Conservation (phyloP, 495 filamentous ascomycete genomes). For the Aspergillus nanangensis region DNA sequence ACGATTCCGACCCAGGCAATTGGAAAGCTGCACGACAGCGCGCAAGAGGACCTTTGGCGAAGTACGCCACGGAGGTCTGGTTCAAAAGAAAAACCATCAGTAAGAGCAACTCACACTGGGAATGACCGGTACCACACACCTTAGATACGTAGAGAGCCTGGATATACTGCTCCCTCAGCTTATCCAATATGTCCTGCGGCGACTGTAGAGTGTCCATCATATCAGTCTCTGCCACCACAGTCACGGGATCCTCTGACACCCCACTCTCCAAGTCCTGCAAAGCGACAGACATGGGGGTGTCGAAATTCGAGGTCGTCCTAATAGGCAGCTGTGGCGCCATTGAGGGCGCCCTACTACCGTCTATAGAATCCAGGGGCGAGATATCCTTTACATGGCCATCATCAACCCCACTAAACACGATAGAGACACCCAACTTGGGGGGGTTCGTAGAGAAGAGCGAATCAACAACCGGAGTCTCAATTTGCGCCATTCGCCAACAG, state of each 20-base stretch:
- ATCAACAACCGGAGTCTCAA: constrained; percentile 29
- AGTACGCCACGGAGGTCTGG: constrained; percentile 88
- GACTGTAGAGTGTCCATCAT: constrained; percentile 38
- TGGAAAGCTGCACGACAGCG: constrained; percentile 76
- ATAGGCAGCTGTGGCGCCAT: constrained; percentile 5
- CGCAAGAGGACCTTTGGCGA: constrained; percentile 93
- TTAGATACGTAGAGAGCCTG: constrained; percentile 89
- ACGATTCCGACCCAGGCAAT: constrained; percentile 41
- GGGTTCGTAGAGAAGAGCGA: constrained; percentile 15
- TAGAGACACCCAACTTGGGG: constrained; percentile 25
- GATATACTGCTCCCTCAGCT: constrained; percentile 71
- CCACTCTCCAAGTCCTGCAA: too few relatives aligned
- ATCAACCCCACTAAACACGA: constrained; percentile 21
- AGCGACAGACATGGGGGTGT: not conserved
- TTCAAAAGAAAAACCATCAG: constrained; percentile 12
- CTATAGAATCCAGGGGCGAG: constrained; percentile 19
- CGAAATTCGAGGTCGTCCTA: constrained; percentile 10
- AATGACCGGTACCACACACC: constrained; percentile 37
- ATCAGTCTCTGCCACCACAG: constrained; percentile 7
- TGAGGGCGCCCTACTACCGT: constrained; percentile 18
- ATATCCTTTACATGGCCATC: constrained; percentile 7
- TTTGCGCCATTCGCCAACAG: constrained; percentile 37
- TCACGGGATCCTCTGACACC: constrained; percentile 8
- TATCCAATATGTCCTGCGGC: constrained; percentile 61
- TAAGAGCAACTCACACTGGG: not conserved